Evolutionary conservation across 2,329 filamentous ascomycete species (phyloP), one percentile per base, ranked within the genome.

Genomic region (Alternaria brassicae): DNA sequence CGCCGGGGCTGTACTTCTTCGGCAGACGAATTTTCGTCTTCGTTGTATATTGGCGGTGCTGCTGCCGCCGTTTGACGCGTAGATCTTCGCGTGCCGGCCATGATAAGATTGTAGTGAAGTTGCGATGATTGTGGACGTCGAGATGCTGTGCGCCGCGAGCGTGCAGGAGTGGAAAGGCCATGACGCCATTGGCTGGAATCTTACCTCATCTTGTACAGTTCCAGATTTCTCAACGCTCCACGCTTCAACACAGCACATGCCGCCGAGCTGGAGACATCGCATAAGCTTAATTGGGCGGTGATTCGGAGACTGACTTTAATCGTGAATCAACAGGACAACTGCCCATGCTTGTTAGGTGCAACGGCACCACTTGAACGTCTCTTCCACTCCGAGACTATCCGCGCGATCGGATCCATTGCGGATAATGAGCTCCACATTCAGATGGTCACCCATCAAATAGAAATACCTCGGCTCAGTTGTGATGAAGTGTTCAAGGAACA

Each of bases 11-110:
- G 47, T 39, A 58, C 59, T 7, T 66, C 56, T 41, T 70, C 68
- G 2, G 61, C 60, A 2, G 61, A 52, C 1, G 66, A 59, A 6
- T 66, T 60, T 54, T 58, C 62, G 0, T 61, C 47, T 6, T 73
- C 69, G 15, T 67, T 63, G 41, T 74, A 72, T 21, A 66, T 70
- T 1, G 61, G 62, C 3, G 60, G 62, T 4, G 60, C 61, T 40
- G 55, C 32, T 6, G 62, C 19, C 17, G 67, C 49, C 36, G 69
- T 58, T 54, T 67, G 64, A 55, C 74, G 73, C 66, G 72, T 69
- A 4, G 71, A 74, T 63, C 67, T 70, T 49, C 73, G 70, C 56
- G 70, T 72, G 34, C 57, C 66, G 3, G 69, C 65, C 74, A 76
- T 77, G 47, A 50, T 53, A 44, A 30, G 45, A 25, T 47, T 34